These are phyloP conservation scores for Lecanicillium sp. DNA, from an alignment of 2,329 filamentous ascomycete genomes.

Conservation along the genomic window DNA sequence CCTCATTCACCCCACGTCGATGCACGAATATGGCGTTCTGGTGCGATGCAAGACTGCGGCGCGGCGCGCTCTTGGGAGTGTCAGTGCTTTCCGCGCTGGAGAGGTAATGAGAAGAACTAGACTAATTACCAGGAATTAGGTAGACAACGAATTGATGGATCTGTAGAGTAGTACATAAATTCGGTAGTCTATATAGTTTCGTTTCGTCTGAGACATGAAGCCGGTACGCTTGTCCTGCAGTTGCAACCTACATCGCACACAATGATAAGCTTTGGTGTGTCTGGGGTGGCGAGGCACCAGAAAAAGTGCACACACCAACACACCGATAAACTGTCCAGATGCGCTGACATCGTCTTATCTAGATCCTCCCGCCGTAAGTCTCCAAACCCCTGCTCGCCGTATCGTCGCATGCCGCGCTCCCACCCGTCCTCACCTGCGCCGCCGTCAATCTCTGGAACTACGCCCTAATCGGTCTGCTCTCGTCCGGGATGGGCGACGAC, in stretches of 20 bases:
- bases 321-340: not conserved
- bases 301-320: conserved; percentile 50
- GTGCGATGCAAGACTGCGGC: not conserved
- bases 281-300: conserved; percentile 74
- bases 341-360: conserved; percentile 16
- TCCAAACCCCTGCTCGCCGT: conserved; percentile 70
- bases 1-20: not conserved
- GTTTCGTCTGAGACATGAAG: not conserved
- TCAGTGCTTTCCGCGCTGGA: not conserved
- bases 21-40: not conserved
- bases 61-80: not conserved
- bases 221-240: not conserved
- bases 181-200: not conserved
- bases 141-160: not conserved
- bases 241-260: not conserved
- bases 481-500: not conserved
- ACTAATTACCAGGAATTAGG: not conserved
- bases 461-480: not conserved
- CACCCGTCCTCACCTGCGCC: conserved; percentile 85
- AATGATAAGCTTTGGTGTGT: conserved; percentile 40
- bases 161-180: not conserved
- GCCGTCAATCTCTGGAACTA: conserved; percentile 65
- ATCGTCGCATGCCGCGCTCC: conserved; percentile 69
- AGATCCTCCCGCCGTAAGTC: conserved; percentile 66
- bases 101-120: not conserved